Evolutionary conservation across 805 yeast genomes (phyloP), one percentile per base, ranked within the genome.

Genomic region (Myxozyma sirexii): DNA sequence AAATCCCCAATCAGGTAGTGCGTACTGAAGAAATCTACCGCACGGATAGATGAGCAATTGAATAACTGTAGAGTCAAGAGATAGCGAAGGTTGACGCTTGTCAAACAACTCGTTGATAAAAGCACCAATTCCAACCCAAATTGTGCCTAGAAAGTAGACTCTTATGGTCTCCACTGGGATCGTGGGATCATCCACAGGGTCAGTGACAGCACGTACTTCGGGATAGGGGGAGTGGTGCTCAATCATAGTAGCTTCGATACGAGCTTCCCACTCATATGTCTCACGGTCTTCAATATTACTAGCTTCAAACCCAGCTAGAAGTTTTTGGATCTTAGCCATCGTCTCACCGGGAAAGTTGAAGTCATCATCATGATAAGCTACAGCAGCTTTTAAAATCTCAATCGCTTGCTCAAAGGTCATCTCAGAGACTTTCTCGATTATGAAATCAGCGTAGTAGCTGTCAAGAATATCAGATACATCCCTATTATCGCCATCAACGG

Each of bases 31-130:
- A 27, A 77, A 60, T 50, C 74, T 71, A 56, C 91, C 91, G 29
- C 81, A 63, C 4, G 89, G 88, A 71, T 79, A 83, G 2, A 87
- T 79, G 49, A 84, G 60, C 1, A 91, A 90, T 78, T 82, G 86
- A 0, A 88, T 82, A 58, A 84, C 77, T 59, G 87, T 78, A 37
- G 87, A 81, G 27, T 83, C 79, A 47, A 86, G 85, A 57, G 75
- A 68, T 58, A 84, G 76, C 0, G 81, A 69, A 1, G 90, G 90
- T 49, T 78, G 71, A 70, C 85, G 85, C 67, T 84, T 72, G 27
- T 82, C 77, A 67, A 86, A 85, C 64, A 85, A 78, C 59, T 82
- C 74, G 70, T 86, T 85, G 69, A 84, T 76, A 53, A 80, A 85
- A 49, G 84, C 78, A 46, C 87, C 86, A 47, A 84, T 70, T 7